phyloP scores from a whole-genome alignment of 495 filamentous ascomycete genomes.

The Tuber umbilicatum region DNA sequence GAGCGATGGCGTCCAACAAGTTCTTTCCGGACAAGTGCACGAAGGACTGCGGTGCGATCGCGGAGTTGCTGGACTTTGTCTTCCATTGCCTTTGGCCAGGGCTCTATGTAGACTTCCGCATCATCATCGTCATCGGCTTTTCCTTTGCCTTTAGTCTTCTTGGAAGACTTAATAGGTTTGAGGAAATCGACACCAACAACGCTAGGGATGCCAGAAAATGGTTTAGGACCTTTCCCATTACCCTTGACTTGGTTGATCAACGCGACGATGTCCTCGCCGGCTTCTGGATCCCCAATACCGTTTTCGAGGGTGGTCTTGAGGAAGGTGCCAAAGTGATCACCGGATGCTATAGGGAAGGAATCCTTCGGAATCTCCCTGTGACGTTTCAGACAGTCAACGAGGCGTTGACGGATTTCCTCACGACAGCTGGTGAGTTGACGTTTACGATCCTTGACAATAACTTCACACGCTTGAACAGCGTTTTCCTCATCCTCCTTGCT shows the following conservation, averaged over 20 bases:
- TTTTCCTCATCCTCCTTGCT: slow-evolving; percentile 39
- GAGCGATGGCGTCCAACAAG: slow-evolving; percentile 40
- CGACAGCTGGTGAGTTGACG: slow-evolving; percentile 42
- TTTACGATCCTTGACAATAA: slow-evolving; percentile 41
- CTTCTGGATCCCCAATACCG: slow-evolving; percentile 39
- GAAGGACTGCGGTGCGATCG: slow-evolving; percentile 34
- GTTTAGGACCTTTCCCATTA: slow-evolving; percentile 21
- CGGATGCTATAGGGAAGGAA: slow-evolving; percentile 18
- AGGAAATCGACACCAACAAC: slow-evolving; percentile 26
- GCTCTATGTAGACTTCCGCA: slow-evolving; percentile 26
- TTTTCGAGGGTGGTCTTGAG: slow-evolving; percentile 28
- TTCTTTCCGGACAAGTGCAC: slow-evolving; percentile 36
- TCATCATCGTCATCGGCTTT: slow-evolving; percentile 16
- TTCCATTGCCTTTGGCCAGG: slow-evolving; percentile 32
- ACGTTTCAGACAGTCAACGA: slow-evolving; percentile 40
- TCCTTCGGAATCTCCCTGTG: slow-evolving; percentile 27
- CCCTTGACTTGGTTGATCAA: slow-evolving; percentile 38
- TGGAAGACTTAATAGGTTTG: slow-evolving; percentile 18
- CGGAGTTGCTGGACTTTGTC: slow-evolving; percentile 39
- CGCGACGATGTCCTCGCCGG: slow-evolving; percentile 33
- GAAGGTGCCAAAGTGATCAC: slow-evolving; percentile 32
- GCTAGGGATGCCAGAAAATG: slow-evolving; percentile 23
- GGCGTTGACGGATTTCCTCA: slow-evolving; percentile 39
- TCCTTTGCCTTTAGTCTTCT: slow-evolving; percentile 19
- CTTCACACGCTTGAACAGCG: slow-evolving; percentile 42